Conservation (phyloP, 805 yeast species). For the Candida xyloterini region DNA sequence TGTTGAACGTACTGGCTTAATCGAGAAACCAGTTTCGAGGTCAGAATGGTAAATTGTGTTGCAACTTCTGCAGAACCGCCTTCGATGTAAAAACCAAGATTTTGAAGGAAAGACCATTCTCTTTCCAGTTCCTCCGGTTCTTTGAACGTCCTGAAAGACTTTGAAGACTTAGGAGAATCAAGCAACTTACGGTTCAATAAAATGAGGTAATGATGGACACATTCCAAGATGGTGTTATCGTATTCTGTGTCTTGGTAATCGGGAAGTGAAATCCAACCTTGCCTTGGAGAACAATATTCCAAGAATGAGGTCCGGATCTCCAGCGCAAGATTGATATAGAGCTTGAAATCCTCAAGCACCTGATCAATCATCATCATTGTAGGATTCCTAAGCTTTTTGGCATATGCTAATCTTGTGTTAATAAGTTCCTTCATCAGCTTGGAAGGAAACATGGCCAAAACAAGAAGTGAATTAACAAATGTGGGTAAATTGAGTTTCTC, state of each 20-base stretch:
- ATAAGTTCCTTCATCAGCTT: conserved; percentile 77
- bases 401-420: conserved; percentile 68
- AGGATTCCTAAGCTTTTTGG: conserved; percentile 74
- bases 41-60: conserved; percentile 63
- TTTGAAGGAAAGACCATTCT: conserved; percentile 75
- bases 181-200: conserved; percentile 73
- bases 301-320: conserved; percentile 66
- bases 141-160: conserved; percentile 75
- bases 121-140: conserved; percentile 87
- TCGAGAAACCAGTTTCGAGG: conserved; percentile 65
- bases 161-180: conserved; percentile 63
- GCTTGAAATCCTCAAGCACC: conserved; percentile 79
- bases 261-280: conserved; percentile 65
- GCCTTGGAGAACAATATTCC: conserved; percentile 56
- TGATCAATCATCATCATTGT: conserved; percentile 97
- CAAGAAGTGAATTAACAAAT: conserved; percentile 60
- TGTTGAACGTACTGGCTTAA: conserved; percentile 66
- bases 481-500: conserved; percentile 72
- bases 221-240: conserved; percentile 67
- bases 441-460: conserved; percentile 72
- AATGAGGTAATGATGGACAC: conserved; percentile 68
- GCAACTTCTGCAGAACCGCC: conserved; percentile 82
- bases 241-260: conserved; percentile 57
- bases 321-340: conserved; percentile 71
- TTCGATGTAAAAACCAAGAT: conserved; percentile 73